Evolutionary conservation across 2,329 filamentous ascomycete genomes (phyloP).

Genomic region (Fusarium longipes): DNA sequence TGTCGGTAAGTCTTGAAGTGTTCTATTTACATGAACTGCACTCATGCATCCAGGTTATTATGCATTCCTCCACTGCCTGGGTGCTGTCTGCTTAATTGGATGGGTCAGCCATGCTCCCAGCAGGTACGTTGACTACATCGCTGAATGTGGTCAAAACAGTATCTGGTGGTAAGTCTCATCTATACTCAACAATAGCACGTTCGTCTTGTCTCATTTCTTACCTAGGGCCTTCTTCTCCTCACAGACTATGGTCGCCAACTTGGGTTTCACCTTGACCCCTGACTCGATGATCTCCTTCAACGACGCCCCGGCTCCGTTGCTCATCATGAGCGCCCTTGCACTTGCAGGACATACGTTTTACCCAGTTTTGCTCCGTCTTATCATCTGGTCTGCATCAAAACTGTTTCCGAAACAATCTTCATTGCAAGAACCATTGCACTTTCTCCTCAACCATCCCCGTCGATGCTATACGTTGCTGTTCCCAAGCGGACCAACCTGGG

Average conservation of each 20-base stretch:
- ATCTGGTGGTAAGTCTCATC: conserved; percentile 60
- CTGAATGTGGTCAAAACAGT: conserved; percentile 53
- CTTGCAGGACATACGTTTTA: conserved; percentile 67
- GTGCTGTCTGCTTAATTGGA: conserved; percentile 59
- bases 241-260: conserved; percentile 63
- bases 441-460: conserved; percentile 71
- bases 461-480: conserved; percentile 73
- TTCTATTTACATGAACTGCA: rapidly evolving
- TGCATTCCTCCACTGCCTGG: conserved; percentile 58
- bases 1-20: conserved; percentile 46
- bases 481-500: conserved; percentile 69
- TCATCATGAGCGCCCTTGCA: conserved; percentile 61
- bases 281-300: conserved; percentile 64
- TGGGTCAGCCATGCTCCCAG: conserved; percentile 58
- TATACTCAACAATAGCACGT: too few relatives aligned
- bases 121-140: conserved; percentile 56
- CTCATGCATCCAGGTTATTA: conserved; percentile 54
- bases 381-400: conserved; percentile 67
- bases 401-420: conserved; percentile 53
- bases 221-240: conserved; percentile 61
- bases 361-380: conserved; percentile 66
- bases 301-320: conserved; percentile 56
- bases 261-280: conserved; percentile 66
- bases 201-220: conserved; percentile 11
- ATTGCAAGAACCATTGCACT: conserved; percentile 60